These are phyloP conservation scores for Penicillium sp. DNA, from an alignment of 2,329 filamentous ascomycete genomes.

Conservation along the genomic window DNA sequence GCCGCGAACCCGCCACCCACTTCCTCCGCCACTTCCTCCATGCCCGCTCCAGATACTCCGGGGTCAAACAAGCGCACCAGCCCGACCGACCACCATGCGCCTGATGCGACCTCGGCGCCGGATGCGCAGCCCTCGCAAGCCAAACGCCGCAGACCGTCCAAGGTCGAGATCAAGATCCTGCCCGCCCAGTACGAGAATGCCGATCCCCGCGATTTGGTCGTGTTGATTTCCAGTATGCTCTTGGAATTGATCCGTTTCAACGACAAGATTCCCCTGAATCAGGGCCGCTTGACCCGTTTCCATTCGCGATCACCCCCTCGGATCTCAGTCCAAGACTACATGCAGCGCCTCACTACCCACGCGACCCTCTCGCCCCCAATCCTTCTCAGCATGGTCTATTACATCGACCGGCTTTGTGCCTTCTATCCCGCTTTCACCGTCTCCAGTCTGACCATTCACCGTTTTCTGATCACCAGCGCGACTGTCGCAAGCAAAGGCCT, in stretches of 20 bases:
- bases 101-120: slow-evolving; percentile 22
- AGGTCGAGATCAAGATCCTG: slow-evolving; percentile 52
- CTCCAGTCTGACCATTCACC: slow-evolving; percentile 92
- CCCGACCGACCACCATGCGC: slow-evolving; percentile 24
- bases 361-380: slow-evolving; percentile 90
- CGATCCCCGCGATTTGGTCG: slow-evolving; percentile 78
- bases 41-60: slow-evolving; percentile 29
- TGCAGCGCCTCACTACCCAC: slow-evolving; percentile 88
- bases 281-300: slow-evolving; percentile 86
- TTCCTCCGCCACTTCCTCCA: slow-evolving; percentile 24
- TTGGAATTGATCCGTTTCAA: slow-evolving; percentile 93
- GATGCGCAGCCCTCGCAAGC: slow-evolving; percentile 36
- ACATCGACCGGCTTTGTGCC: slow-evolving; percentile 91
- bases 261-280: slow-evolving; percentile 78
- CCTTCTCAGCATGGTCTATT: slow-evolving; percentile 97
- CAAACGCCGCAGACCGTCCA: slow-evolving; percentile 48
- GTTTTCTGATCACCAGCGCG: slow-evolving; percentile 92
- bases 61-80: slow-evolving; percentile 38
- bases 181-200: slow-evolving; percentile 76
- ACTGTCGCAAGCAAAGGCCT: slow-evolving; percentile 95
- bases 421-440: slow-evolving; percentile 94
- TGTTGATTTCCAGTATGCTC: slow-evolving; percentile 91
- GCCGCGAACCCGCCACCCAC: slow-evolving; percentile 17
- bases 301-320: slow-evolving; percentile 87
- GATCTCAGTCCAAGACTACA: slow-evolving; percentile 91